Base-by-base conservation (phyloP, 2,329 filamentous ascomycete species). In the Claviceps sp. region DNA sequence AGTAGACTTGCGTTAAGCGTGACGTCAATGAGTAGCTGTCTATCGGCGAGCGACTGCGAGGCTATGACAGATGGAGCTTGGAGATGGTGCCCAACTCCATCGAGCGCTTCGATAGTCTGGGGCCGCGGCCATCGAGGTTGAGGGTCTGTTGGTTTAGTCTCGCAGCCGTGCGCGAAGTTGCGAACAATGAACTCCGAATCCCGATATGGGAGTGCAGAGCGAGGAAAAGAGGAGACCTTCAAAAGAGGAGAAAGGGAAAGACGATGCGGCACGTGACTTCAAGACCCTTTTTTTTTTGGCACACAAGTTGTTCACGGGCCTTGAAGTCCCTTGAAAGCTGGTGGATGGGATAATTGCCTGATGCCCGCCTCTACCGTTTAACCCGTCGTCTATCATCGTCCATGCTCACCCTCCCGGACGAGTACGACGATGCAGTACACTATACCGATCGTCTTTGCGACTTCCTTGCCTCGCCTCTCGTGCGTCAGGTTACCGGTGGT, bases 401-500 rank as follows among this genome's bases (percentile, higher is more conserved):
- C 46, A 59, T 58, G 58, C 49, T 56, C 14, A 37, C 37, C 43
- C 38, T 59, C 14, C 56, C 58, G n/a, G 30, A 26, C 14, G 52
- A 54, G 8, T 58, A 58, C 37, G 37, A 47, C 42, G 56, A 44
- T 51, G 37, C 59, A 11, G 46, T 57, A 30, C 43, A 49, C 22
- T 64, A 65, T 45, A 58, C 61, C 3, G 36, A 58, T 2, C 49
- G 60, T 6, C 54, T 66, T 0, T 51, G 50, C 5, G 40, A 50
- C 1, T 63, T 66, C 34, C 53, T 63, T n/a, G 42, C 53, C 4
- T 57, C 62, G 6, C 56, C 63, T 4, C 52, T 66, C 13, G 56
- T 65, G 11, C 61, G 58, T 6, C 64, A 66, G 34, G 60, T 66
- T 36, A 63, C 62, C 1, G 64, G 64, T 2, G 63, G 60, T n/a